phyloP scores from a whole-genome alignment of 495 filamentous ascomycete genomes.

The Pyrenopolyporus hunteri region DNA sequence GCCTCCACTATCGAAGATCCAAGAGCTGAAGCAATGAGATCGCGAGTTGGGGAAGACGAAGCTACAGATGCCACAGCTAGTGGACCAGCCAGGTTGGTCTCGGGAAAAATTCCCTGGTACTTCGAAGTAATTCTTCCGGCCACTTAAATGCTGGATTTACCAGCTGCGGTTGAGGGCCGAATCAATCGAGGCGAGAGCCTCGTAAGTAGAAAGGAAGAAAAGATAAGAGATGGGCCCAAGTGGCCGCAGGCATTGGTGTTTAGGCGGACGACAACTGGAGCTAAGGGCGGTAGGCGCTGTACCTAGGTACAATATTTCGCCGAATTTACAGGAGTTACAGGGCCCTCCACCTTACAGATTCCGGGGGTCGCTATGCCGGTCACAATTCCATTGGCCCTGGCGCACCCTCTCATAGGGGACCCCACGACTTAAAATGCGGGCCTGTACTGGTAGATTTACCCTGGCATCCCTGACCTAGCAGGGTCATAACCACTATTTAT shows the following conservation, averaged over 20 bases:
- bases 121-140: slow-evolving; percentile 41
- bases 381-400: slow-evolving; percentile 9
- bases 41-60: slow-evolving; percentile 12
- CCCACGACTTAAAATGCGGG: slow-evolving; percentile 16
- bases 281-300: no score
- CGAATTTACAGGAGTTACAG: slow-evolving; percentile 20
- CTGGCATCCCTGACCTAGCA: slow-evolving; percentile 23
- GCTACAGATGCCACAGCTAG: slow-evolving; percentile 8
- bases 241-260: slow-evolving; percentile 14
- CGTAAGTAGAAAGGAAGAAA: slow-evolving; percentile 10
- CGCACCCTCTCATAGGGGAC: slow-evolving; percentile 14
- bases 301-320: slow-evolving; percentile 32
- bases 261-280: slow-evolving; percentile 10
- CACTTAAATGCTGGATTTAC: slow-evolving; percentile 28
- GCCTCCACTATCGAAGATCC: slow-evolving; percentile 9
- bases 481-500: no score
- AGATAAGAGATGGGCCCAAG: slow-evolving; percentile 28
- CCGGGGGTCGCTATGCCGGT: slow-evolving; percentile 21
- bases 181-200: slow-evolving; percentile 28
- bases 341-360: slow-evolving; percentile 10
- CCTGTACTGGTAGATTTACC: slow-evolving; percentile 24
- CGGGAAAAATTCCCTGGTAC: slow-evolving; percentile 33
- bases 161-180: slow-evolving; percentile 21
- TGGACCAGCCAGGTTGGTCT: slow-evolving; percentile 1
- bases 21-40: neutral